Percentiles rank a stretch among this genome's conserved stretches.
phyloP scores from a whole-genome alignment of 164 flowering plant species.

The Piper betle region DNA sequence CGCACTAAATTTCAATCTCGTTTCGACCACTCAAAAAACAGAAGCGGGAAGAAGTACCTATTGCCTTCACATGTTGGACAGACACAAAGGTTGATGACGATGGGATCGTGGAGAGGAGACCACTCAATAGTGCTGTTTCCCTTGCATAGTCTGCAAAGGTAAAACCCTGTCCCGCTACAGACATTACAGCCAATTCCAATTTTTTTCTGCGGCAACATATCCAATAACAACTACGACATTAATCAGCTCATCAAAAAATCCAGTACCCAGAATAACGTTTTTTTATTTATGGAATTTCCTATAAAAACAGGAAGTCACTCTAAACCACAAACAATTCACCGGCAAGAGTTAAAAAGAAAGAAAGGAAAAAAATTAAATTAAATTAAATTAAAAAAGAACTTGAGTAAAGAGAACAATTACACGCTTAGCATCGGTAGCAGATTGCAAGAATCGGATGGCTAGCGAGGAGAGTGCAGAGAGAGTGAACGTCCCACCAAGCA shows the following conservation, averaged over 20 bases:
- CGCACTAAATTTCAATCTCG: no score
- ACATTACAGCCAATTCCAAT: slow-evolving; percentile 31
- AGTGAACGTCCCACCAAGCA: slow-evolving; percentile 22
- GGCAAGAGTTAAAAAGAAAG: not conserved
- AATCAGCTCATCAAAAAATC: not conserved
- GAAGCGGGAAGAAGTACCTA: slow-evolving; percentile 18
- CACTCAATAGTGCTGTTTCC: slow-evolving; percentile 58
- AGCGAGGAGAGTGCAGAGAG: slow-evolving; percentile 23
- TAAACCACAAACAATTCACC: no score
- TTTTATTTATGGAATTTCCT: not conserved
- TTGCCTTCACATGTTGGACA: slow-evolving; percentile 85
- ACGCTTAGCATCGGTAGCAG: slow-evolving; percentile 20
- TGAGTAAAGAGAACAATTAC: slow-evolving; percentile 6
- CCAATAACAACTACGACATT: not conserved
- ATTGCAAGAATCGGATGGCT: slow-evolving; percentile 14
- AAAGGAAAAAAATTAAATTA: not conserved
- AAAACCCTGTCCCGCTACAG: slow-evolving; percentile 58
- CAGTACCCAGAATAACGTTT: not conserved
- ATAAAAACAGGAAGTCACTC: not conserved
- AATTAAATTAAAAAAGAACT: not conserved
- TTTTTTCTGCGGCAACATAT: slow-evolving; percentile 30
- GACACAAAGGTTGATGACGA: slow-evolving; percentile 55
- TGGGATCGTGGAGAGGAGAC: slow-evolving; percentile 68
- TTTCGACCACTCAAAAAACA: no score
- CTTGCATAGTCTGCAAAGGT: slow-evolving; percentile 60